Percentiles rank a stretch among this genome's conserved stretches.
Conservation (phyloP, 139 green algal genomes). For the Coelastrella sp. region DNA sequence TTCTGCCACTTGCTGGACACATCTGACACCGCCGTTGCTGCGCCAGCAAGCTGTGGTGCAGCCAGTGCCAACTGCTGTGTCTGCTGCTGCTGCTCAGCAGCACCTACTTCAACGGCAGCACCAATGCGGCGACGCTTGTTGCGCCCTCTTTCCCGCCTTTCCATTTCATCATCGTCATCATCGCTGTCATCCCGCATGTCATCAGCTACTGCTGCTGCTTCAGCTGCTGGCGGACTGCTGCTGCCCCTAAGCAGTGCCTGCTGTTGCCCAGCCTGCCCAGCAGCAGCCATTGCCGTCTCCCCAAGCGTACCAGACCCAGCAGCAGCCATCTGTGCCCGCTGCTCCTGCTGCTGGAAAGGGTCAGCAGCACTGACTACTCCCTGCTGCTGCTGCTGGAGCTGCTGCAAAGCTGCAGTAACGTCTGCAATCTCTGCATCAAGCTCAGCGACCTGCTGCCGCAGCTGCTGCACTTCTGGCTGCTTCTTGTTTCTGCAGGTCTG, state of each 20-base stretch:
- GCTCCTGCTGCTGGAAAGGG: conserved; percentile 7
- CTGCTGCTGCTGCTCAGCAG: background rate
- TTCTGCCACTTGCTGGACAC: background rate
- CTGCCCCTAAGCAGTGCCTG: background rate
- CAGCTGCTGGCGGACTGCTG: background rate
- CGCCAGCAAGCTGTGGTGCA: background rate
- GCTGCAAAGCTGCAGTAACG: conserved; percentile 22
- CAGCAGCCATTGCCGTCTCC: too few species aligned
- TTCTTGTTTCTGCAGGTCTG: conserved; percentile 52
- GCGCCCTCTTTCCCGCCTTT: background rate
- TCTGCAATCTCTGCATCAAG: conserved; percentile 50
- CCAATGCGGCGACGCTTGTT: conserved; percentile 7
- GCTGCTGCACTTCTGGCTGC: conserved; percentile 41
- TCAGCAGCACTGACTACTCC: background rate
- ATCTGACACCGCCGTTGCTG: background rate
- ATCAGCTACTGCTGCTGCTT: background rate
- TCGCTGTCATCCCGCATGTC: background rate
- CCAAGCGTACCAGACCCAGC: background rate
- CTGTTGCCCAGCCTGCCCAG: background rate
- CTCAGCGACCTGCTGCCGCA: conserved; percentile 43
- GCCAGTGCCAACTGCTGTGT: background rate
- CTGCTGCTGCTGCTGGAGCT: conserved; percentile 25
- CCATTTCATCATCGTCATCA: conserved; percentile 42
- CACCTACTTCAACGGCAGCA: background rate
- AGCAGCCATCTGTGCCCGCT: conserved; percentile 15